Evolutionary conservation across 2,329 filamentous ascomycete genomes (phyloP).

Genomic region (Colletotrichum siamense): DNA sequence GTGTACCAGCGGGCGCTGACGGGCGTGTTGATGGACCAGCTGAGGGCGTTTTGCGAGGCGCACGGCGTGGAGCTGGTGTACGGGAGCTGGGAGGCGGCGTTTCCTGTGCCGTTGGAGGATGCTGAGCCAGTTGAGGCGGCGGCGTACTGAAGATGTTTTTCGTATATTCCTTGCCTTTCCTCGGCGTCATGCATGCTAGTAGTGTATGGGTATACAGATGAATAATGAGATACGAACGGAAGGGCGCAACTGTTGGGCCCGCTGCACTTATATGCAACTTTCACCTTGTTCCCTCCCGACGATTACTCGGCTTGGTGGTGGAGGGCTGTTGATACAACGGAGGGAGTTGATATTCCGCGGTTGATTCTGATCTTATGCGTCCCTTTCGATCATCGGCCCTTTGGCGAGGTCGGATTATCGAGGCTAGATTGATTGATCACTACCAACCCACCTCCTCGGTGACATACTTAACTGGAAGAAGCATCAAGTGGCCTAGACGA

Average conservation of each 20-base stretch:
- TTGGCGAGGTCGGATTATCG: neutral
- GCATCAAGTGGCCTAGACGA: neutral
- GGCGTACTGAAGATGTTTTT: neutral
- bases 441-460: neutral
- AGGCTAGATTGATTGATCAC: neutral
- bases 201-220: neutral
- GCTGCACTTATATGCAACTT: neutral
- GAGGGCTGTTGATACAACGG: neutral
- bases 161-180: neutral
- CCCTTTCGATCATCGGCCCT: too few relatives aligned
- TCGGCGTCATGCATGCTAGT: neutral
- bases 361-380: neutral
- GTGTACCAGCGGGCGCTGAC: constrained; percentile 15
- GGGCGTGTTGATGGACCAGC: constrained; percentile 14
- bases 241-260: neutral
- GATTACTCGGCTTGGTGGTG: neutral
- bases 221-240: neutral
- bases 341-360: neutral
- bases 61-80: constrained; percentile 12
- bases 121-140: neutral
- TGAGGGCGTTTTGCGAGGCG: constrained; percentile 3
- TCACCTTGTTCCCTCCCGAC: neutral
- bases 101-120: constrained; percentile 7
- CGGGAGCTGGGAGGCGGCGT: constrained; percentile 6
- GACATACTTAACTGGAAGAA: neutral